Evolutionary conservation across 495 filamentous ascomycete species (phyloP), one percentile per base, ranked within the genome.

Genomic region (Penicillium robsamsonii): DNA sequence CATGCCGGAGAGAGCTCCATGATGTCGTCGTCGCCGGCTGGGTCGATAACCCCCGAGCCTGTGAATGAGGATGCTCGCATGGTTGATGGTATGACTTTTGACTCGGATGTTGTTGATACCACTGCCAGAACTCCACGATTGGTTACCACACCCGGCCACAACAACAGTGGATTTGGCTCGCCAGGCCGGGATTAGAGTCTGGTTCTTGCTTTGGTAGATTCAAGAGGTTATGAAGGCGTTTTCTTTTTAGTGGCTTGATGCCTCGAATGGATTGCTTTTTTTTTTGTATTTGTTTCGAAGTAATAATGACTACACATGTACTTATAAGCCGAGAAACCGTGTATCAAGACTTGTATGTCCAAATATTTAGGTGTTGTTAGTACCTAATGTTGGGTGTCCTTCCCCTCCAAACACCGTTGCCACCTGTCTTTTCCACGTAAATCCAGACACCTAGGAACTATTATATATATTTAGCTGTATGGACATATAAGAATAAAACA

Each of bases 71-170:
- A 81, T 70, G 77, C 77, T 35, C 73, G 75, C 30, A 74, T 81
- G 72, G 66, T 83, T 20, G 77, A 83, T 69, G 77, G 80, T 3
- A 78, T 83, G 73, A 83, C 79, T 24, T 82, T 79, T 61, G 81
- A 83, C 60, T 55, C 71, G 30, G 74, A 77, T 56, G 66, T 82
- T 15, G 69, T 81, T 11, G 81, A 84, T 62, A 83, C 81, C 4
- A 82, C 79, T 3, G 70, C 71, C 48, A 62, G 73, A 29, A 76
- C 75, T 29, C 77, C 77, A 17, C 67, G 72, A 7, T 53, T 75
- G 40, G 72, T 64, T 24, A 68, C 73, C 7, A 68, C 70, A 33
- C 50, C 59, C 1, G 56, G 57, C 43, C 51, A 37, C 27, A 49
- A 48, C 33, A 47, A 27, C 35, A 50, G 58, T 60, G 63, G 56